Conservation (phyloP, 2,329 filamentous ascomycete species). For the Calonectria montana region DNA sequence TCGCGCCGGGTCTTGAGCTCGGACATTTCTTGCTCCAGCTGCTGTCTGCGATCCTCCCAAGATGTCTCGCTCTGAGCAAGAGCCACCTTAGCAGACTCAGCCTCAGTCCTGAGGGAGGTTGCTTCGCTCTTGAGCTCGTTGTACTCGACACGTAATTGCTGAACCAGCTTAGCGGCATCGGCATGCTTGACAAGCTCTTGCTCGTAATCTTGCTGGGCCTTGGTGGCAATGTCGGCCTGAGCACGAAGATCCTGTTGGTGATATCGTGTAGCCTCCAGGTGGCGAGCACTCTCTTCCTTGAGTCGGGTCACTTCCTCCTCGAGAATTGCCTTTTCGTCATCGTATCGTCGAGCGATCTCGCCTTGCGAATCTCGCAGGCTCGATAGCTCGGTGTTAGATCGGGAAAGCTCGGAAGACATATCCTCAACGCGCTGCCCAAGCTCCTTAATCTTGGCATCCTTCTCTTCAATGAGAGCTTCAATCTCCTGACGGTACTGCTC, state of each 20-base stretch:
- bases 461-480: slow-evolving; percentile 79
- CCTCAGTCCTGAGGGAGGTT: slow-evolving; percentile 80
- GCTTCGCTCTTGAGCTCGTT: slow-evolving; percentile 86
- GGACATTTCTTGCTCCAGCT: slow-evolving; percentile 84
- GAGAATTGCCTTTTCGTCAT: slow-evolving; percentile 84
- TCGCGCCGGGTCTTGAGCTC: slow-evolving; percentile 85
- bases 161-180: slow-evolving; percentile 88
- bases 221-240: slow-evolving; percentile 92
- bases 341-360: slow-evolving; percentile 75
- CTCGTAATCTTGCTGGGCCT: slow-evolving; percentile 96
- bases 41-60: slow-evolving; percentile 84
- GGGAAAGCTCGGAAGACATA: slow-evolving; percentile 82
- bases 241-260: slow-evolving; percentile 93
- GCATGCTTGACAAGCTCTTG: slow-evolving; percentile 94
- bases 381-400: slow-evolving; percentile 85
- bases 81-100: slow-evolving; percentile 84
- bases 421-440: slow-evolving; percentile 87
- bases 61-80: slow-evolving; percentile 85
- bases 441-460: slow-evolving; percentile 83
- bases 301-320: slow-evolving; percentile 84
- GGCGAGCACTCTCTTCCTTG: slow-evolving; percentile 85
- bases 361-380: slow-evolving; percentile 83
- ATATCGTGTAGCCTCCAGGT: slow-evolving; percentile 82
- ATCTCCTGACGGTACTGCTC: slow-evolving; percentile 92
- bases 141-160: slow-evolving; percentile 81